Percentiles rank a stretch among this genome's conserved stretches.
Conservation (phyloP, 192 early-diverging fungal species). For the Entomortierella beljakovae region DNA sequence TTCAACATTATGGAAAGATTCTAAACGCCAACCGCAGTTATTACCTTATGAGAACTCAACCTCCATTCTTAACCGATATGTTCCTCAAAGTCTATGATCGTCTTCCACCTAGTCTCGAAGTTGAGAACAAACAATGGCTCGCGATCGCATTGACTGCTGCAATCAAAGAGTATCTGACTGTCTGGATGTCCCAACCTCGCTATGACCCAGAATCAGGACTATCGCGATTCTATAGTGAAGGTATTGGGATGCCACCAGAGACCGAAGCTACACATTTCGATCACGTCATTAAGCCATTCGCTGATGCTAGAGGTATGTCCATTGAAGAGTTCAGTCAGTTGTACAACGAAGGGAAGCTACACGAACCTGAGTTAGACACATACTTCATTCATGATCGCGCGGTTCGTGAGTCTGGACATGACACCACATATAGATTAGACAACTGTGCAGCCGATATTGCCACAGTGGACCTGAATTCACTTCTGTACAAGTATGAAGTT, state of each 20-base stretch:
- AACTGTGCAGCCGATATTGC: constrained; percentile 90
- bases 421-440: constrained; percentile 96
- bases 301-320: constrained; percentile 69
- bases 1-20: constrained; percentile 98
- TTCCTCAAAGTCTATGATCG: constrained; percentile 79
- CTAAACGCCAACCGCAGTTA: constrained; percentile 98
- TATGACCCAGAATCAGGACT: constrained; percentile 81
- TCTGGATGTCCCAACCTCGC: constrained; percentile 90
- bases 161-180: constrained; percentile 91
- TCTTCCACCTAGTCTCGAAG: constrained; percentile 59
- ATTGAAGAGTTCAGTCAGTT: constrained; percentile 78
- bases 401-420: constrained; percentile 96
- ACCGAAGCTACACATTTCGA: constrained; percentile 94
- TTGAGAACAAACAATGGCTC: constrained; percentile 80
- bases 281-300: constrained; percentile 87
- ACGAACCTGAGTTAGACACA: constrained; percentile 88
- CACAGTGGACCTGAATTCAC: constrained; percentile 92
- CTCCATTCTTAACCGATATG: constrained; percentile 99
- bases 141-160: constrained; percentile 73
- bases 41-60: constrained; percentile 96
- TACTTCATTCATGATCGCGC: constrained; percentile 99
- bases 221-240: constrained; percentile 87
- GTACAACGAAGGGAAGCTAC: constrained; percentile 76
- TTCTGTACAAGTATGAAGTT: constrained; percentile 96
- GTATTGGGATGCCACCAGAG: constrained; percentile 97